Conservation (phyloP, 495 filamentous ascomycete genomes). For the Aspergillus haitiensis region DNA sequence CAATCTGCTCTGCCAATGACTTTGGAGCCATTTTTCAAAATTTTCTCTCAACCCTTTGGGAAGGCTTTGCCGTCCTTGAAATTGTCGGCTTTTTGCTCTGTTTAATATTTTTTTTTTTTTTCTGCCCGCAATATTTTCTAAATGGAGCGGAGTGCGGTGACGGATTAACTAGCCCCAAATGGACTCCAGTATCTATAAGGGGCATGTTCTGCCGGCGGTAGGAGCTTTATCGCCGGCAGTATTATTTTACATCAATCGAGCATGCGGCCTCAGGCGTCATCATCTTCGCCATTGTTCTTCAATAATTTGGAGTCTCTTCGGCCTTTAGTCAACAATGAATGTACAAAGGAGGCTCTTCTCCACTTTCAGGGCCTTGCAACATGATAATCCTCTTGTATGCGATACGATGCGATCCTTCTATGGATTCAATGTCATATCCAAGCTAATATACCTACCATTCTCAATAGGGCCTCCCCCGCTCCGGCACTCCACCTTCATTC, state of each 20-base stretch:
- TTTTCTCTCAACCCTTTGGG: neutral
- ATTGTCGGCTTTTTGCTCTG: constrained; percentile 15
- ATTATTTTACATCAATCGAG: constrained; percentile 15
- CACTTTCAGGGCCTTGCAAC: constrained; percentile 59
- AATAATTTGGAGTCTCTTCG: neutral
- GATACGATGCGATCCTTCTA: too few relatives aligned
- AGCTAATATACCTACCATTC: constrained; percentile 4
- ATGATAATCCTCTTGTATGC: constrained; percentile 87
- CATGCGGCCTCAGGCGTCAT: constrained; percentile 13
- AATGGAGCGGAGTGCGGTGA: constrained; percentile 30
- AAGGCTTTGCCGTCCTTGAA: neutral
- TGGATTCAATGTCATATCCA: neutral
- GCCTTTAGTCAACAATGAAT: constrained; percentile 9
- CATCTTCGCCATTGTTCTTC: neutral
- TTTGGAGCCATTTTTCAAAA: constrained; percentile 25
- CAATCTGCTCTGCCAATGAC: constrained; percentile 64
- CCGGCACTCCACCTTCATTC: constrained; percentile 68
- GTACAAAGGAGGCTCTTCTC: constrained; percentile 56
- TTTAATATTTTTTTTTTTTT: constrained; percentile 35
- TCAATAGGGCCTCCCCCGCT: constrained; percentile 73
- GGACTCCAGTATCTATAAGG: constrained; percentile 9
- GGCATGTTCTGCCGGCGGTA: constrained; percentile 28
- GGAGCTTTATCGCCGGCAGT: constrained; percentile 29
- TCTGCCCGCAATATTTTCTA: constrained; percentile 28
- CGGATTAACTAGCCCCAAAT: constrained; percentile 22